Evolutionary conservation across 148 eudicot genomes (phyloP).

Genomic region (Limonium bicolor): DNA sequence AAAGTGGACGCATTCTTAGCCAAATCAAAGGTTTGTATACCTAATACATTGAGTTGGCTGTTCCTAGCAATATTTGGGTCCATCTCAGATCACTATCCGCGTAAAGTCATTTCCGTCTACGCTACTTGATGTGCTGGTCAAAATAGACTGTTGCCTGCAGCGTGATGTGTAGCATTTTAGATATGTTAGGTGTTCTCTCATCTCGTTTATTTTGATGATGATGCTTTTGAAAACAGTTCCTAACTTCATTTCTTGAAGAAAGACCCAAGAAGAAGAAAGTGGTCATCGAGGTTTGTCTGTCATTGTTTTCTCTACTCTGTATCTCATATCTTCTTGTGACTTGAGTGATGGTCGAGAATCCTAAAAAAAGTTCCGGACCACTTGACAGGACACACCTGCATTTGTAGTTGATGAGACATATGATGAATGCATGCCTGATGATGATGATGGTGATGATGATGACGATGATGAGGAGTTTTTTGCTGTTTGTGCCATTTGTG

Average conservation of each 20-base stretch:
- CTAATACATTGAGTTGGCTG: too few relatives aligned
- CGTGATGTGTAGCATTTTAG: not conserved
- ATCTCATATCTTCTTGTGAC: not conserved
- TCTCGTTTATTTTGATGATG: too few relatives aligned
- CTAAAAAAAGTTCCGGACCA: not conserved
- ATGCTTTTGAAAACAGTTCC: constrained; percentile 31
- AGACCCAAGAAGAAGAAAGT: constrained; percentile 34
- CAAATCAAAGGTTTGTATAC: constrained; percentile 42
- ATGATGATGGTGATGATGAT: constrained; percentile 21
- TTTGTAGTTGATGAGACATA: constrained; percentile 5
- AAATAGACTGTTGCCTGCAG: too few relatives aligned
- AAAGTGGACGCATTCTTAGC: constrained; percentile 41
- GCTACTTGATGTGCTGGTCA: too few relatives aligned
- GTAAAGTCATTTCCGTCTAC: not conserved
- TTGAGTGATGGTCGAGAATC: not conserved
- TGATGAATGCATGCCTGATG: constrained; percentile 22
- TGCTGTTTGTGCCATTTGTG: constrained; percentile 79
- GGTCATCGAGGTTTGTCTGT: constrained; percentile 40
- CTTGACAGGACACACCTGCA: constrained; percentile 5
- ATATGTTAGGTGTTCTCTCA: too few relatives aligned
- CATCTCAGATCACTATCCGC: not conserved
- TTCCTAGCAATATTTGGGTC: not conserved
- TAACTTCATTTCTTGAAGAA: constrained; percentile 36
- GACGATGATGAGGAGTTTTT: constrained; percentile 48
- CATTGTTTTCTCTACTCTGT: not conserved